phyloP scores from a whole-genome alignment of 1,139 yeast genomes.

The Neolecta irregularis region DNA sequence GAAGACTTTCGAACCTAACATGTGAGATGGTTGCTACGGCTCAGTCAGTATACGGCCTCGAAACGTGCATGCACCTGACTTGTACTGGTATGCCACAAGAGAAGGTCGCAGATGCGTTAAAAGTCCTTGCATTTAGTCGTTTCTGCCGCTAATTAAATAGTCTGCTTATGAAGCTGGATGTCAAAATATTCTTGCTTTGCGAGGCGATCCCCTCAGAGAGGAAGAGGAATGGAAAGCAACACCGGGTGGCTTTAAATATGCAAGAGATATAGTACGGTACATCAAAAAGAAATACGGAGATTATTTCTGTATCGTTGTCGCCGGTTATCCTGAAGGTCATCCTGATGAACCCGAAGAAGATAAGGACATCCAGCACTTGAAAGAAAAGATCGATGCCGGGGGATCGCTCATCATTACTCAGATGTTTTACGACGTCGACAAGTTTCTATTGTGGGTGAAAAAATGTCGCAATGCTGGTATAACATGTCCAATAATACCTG shows the following conservation, averaged over 20 bases:
- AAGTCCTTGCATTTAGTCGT: too few species aligned
- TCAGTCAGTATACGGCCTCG: constrained; percentile 82
- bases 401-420: constrained; percentile 89
- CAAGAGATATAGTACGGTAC: constrained; percentile 45
- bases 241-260: constrained; percentile 59
- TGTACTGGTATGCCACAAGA: constrained; percentile 87
- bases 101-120: constrained; percentile 70
- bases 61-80: constrained; percentile 95
- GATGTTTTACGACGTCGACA: constrained; percentile 79
- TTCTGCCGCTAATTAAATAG: too few species aligned
- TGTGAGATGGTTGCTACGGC: constrained; percentile 86
- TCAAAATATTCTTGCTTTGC: constrained; percentile 71
- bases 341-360: constrained; percentile 57
- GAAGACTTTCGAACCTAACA: constrained; percentile 56
- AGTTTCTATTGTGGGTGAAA: constrained; percentile 68
- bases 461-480: constrained; percentile 61
- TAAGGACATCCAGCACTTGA: constrained; percentile 46
- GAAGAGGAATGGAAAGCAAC: constrained; percentile 31
- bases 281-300: constrained; percentile 42
- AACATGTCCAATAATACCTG: constrained; percentile 80
- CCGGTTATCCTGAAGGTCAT: constrained; percentile 64
- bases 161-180: constrained; percentile 88
- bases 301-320: constrained; percentile 59
- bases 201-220: constrained; percentile 77
- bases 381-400: constrained; percentile 83